These are phyloP conservation scores for Fusarium falciforme DNA, from an alignment of 2,329 filamentous ascomycete genomes.

Conservation along the genomic window DNA sequence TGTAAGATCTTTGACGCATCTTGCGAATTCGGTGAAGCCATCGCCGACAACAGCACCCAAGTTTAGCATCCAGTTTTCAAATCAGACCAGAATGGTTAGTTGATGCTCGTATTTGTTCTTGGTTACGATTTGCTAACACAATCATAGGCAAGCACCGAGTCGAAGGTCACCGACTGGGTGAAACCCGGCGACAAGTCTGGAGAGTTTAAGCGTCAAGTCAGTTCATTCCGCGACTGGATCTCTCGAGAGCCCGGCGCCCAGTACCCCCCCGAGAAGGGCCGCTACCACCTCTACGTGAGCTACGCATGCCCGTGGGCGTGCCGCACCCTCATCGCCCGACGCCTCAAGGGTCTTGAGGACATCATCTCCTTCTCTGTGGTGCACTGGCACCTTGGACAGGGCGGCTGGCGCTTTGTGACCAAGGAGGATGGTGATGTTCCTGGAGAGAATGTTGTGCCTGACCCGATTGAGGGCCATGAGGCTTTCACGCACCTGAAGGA, in stretches of 20 bases:
- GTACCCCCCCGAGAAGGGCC: constrained; percentile 86
- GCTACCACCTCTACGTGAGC: constrained; percentile 95
- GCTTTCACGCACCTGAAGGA: constrained; percentile 77
- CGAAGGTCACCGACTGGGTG: constrained; percentile 84
- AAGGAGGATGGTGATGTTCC: constrained; percentile 66
- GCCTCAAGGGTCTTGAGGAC: constrained; percentile 92
- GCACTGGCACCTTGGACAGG: constrained; percentile 85
- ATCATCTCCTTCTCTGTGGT: constrained; percentile 84
- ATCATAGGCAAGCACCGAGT: constrained; percentile 31
- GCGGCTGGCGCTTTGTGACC: constrained; percentile 85
- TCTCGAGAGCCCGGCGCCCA: constrained; percentile 76
- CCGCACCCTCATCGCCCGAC: constrained; percentile 85
- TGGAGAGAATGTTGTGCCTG: constrained; percentile 73
- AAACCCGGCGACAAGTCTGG: constrained; percentile 80
- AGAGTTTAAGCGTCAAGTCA: constrained; percentile 92
- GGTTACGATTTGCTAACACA: constrained; percentile 21
- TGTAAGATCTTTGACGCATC: constrained; percentile 18
- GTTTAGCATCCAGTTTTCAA: constrained; percentile 2
- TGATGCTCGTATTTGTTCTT: background rate
- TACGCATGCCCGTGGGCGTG: constrained; percentile 97
- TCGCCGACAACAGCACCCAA: background rate
- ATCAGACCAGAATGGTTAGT: constrained; percentile 42
- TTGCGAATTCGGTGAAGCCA: constrained; percentile 3
- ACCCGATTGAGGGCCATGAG: constrained; percentile 77
- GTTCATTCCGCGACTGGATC: constrained; percentile 84